Base-by-base conservation (phyloP, 2,329 filamentous ascomycete species). In the Coniochaeta prunicola region DNA sequence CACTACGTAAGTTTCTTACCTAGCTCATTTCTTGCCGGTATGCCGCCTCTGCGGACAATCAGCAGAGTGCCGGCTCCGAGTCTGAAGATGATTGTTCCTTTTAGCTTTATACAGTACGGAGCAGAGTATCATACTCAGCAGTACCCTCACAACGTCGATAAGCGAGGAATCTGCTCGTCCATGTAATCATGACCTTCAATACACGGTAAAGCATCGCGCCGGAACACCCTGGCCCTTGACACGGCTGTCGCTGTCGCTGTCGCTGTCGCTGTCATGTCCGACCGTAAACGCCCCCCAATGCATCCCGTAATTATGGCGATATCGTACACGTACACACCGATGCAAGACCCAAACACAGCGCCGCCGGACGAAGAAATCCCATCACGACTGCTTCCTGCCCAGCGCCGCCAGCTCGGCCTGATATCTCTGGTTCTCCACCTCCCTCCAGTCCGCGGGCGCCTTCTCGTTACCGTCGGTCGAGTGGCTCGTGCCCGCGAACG, bases 401-500 rank as follows among this genome's bases (percentile, higher is more conserved):
- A 59, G 62, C 58, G 57, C 56, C 56, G 67, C 69, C 62, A 69
- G 68, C 61, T 76, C 70, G 36, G 74, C 74, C 54, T 76, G 71
- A 67, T 80, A 85, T 69, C 81, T 81, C 67, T 87, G 82, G 64
- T 87, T 87, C 74, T 88, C 85, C 19, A 81, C 66, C 66, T 87
- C 84, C 62, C 85, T 77, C 85, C 85, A 88, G 69, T 88, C 85
- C 64, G 72, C 73, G 34, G 80, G 77, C 58, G 77, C 78, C 58
- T 80, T 80, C 69, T 89, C 88, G 72, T 89, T 84, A 50, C 87
- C 88, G 66, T 82, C 84, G 55, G 86, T 87, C 72, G 83, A 80
- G 73, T 83, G 85, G 62, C 84, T 83, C n/a, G 77, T 73, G 59
- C 84, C 82, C 12, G 77, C 77, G 70, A 89, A 91, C 9, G 88